These are phyloP conservation scores for Neurospora hispaniola DNA, from an alignment of 495 filamentous ascomycete genomes.

Conservation along the genomic window DNA sequence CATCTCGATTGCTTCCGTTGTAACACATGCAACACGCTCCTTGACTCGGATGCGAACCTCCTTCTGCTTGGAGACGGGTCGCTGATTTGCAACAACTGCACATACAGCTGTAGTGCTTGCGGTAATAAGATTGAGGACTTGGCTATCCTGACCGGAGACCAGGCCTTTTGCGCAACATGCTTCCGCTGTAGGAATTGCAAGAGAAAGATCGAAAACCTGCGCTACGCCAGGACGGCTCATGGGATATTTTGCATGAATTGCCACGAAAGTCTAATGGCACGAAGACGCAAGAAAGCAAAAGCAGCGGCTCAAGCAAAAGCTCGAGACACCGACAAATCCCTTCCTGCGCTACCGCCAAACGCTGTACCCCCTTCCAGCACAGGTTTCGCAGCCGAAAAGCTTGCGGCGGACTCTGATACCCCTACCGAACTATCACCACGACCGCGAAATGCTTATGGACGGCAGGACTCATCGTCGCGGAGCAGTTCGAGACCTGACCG, in stretches of 20 bases:
- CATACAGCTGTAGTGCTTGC: slow-evolving; percentile 97
- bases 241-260: slow-evolving; percentile 99
- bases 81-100: slow-evolving; percentile 98
- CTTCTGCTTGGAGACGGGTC: slow-evolving; percentile 95
- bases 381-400: slow-evolving; percentile 52
- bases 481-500: slow-evolving; percentile 38
- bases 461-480: slow-evolving; percentile 37
- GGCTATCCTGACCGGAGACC: slow-evolving; percentile 94
- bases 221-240: slow-evolving; percentile 95
- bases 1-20: slow-evolving; percentile 99
- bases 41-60: slow-evolving; percentile 97
- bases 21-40: slow-evolving; percentile 86
- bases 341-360: slow-evolving; percentile 81
- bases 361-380: slow-evolving; percentile 42
- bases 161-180: slow-evolving; percentile 97
- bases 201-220: slow-evolving; percentile 93
- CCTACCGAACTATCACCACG: slow-evolving; percentile 62
- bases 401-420: slow-evolving; percentile 66
- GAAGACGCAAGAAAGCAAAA: slow-evolving; percentile 80
- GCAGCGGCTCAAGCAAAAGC: slow-evolving; percentile 49
- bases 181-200: slow-evolving; percentile 98
- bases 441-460: slow-evolving; percentile 41
- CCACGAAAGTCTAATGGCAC: slow-evolving; percentile 96
- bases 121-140: slow-evolving; percentile 97
- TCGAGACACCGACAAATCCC: slow-evolving; percentile 73